Percentiles rank a stretch among this genome's conserved stretches.
Evolutionary conservation across 2,329 filamentous ascomycete genomes (phyloP).

Genomic region (Clarireedia homoeocarpa): DNA sequence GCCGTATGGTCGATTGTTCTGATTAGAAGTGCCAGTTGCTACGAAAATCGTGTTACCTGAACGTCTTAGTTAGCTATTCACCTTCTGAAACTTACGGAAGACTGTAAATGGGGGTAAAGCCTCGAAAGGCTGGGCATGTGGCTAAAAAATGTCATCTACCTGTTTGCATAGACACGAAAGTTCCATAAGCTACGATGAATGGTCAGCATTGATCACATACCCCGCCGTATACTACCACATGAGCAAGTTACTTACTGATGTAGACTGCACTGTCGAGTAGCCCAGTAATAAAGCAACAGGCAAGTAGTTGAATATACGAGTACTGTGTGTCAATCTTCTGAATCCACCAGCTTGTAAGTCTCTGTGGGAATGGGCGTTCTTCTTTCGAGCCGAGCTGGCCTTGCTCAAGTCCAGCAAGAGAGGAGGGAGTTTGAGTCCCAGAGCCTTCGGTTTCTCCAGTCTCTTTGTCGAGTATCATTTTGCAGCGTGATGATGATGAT

Average conservation of each 20-base stretch:
- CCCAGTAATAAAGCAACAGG: conserved; percentile 70
- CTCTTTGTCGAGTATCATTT: too few relatives aligned
- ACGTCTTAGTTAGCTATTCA: background rate
- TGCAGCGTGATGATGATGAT: too few relatives aligned
- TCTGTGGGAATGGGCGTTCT: background rate
- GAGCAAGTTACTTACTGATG: conserved; percentile 2
- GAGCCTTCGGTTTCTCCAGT: too few relatives aligned
- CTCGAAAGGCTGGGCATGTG: background rate
- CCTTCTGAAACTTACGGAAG: background rate
- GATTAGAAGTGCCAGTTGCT: conserved; percentile 59
- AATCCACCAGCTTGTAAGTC: background rate
- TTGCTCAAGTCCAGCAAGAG: too few relatives aligned
- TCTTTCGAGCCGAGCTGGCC: too few relatives aligned
- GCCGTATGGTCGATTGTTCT: conserved; percentile 40
- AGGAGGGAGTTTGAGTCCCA: too few relatives aligned
- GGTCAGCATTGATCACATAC: background rate
- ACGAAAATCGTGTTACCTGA: conserved; percentile 71
- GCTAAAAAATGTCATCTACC: conserved; percentile 36
- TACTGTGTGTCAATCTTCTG: conserved; percentile 6
- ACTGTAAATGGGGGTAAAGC: background rate
- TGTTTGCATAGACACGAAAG: conserved; percentile 44
- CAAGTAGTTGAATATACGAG: conserved; percentile 37
- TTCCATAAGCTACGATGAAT: conserved; percentile 8
- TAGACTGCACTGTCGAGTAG: conserved; percentile 59
- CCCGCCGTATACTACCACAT: background rate